Conservation (phyloP, 257 asterid species). For the Forsythia viridissima region DNA sequence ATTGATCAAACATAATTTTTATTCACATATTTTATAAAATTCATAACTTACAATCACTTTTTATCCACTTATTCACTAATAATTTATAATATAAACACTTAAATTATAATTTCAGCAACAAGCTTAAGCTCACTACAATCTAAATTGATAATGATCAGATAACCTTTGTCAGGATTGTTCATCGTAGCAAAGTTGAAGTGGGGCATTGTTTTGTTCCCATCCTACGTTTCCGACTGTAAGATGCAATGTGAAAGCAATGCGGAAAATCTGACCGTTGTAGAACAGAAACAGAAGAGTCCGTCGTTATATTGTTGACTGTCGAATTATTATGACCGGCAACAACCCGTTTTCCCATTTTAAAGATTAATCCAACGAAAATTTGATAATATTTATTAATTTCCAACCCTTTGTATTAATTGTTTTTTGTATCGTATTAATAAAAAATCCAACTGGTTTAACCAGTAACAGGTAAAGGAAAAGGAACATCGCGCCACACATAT, state of each 20-base stretch:
- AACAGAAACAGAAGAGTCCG: background rate
- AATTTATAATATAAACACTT: too few species aligned
- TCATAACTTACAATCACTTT: too few species aligned
- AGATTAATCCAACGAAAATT: background rate
- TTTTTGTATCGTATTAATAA: too few species aligned
- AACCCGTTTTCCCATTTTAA: background rate
- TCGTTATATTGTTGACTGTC: background rate
- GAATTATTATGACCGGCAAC: background rate
- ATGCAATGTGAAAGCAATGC: background rate
- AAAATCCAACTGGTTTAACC: constrained; percentile 16
- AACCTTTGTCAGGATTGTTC: too few species aligned
- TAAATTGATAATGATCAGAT: too few species aligned
- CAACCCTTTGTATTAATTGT: too few species aligned
- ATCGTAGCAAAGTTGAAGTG: background rate
- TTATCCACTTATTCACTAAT: too few species aligned
- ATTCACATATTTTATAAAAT: too few species aligned
- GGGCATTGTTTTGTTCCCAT: background rate
- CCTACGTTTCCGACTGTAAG: background rate
- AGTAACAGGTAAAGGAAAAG: constrained; percentile 15
- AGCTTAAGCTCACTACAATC: too few species aligned
- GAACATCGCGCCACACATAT: constrained; percentile 20
- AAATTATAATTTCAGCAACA: too few species aligned
- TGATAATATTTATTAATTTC: too few species aligned
- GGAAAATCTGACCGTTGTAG: background rate
- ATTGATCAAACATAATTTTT: too few species aligned